Conservation (phyloP, 371 early-diverging fungal genomes). For the Mycotypha africana region DNA sequence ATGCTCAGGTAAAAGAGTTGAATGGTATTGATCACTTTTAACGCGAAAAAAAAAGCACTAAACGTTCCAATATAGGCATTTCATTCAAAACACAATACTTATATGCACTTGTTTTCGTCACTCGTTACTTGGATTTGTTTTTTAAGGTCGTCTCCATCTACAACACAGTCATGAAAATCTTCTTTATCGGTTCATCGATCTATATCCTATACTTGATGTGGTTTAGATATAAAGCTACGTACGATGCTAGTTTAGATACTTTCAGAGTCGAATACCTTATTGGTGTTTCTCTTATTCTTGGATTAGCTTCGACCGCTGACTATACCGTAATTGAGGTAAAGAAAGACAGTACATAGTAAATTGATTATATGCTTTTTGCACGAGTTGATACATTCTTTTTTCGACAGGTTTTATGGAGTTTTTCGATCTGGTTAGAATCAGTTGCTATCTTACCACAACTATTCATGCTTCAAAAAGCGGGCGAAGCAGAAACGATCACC, state of each 20-base stretch:
- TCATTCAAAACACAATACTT: constrained; percentile 96
- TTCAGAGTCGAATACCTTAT: constrained; percentile 86
- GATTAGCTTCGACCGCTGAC: constrained; percentile 66
- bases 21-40: neutral
- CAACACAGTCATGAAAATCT: constrained; percentile 93
- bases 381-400: too few species aligned
- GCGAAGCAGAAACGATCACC: constrained; percentile 98
- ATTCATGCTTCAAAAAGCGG: constrained; percentile 92
- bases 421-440: constrained; percentile 95
- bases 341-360: neutral
- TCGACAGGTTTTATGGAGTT: constrained; percentile 85
- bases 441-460: constrained; percentile 99
- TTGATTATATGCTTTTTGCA: too few species aligned
- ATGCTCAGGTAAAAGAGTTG: constrained; percentile 3
- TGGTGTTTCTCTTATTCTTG: constrained; percentile 62
- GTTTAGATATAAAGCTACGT: constrained; percentile 81
- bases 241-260: constrained; percentile 89
- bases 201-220: constrained; percentile 94
- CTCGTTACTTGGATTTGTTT: constrained; percentile 95
- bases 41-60: neutral
- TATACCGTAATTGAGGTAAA: constrained; percentile 68
- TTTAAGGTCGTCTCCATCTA: constrained; percentile 77
- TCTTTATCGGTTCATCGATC: constrained; percentile 84
- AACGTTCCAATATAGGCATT: constrained; percentile 68
- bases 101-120: constrained; percentile 90